Evolutionary conservation across 441 rosid species (phyloP), one percentile per base, ranked within the genome.

Genomic region (Rhodomyrtus psidioides): DNA sequence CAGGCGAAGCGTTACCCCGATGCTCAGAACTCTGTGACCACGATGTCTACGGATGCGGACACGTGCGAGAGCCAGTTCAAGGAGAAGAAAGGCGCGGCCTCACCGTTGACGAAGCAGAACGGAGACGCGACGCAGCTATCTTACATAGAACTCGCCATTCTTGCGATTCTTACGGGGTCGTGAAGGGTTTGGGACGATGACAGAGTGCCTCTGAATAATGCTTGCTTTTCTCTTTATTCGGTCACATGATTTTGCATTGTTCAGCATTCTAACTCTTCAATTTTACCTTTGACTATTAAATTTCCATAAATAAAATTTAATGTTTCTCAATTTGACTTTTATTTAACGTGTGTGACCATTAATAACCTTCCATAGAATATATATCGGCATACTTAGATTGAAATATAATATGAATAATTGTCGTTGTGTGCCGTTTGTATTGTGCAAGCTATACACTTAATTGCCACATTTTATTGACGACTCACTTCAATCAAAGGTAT

Each of bases 1-100:
- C 26, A 19, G 44, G 7, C 21, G 14, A 30, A 30, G 46, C 76
- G 44, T 34, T 62, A 30, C 76, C 12, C 13, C 1, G 76, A 62
- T 2, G 76, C 9, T 34, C 76, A 62, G 14, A 0, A 0, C 76
- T 17, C 13, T 2, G 24, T 30, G 46, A 8, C 26, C 44, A 0
- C 76, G 1, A 44, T 62, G 46, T 30, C 6, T 30, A 28, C 42
- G 24, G 12, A 62, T 15, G 74, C 1, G 24, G 39, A 34, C 24
- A 28, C 74, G 74, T 62, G 74, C 74, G 74, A 62, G 74, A 28
- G 74, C 42, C 74, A 62, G 74, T 62, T 62, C 24, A 28, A 28
- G 74, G 74, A 30, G 12, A 30, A 62, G 55, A 3, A 2, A 14
- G 53, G 53, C 53, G 5, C 14, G 53, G 4, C 53, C 53, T 51